Evolutionary conservation across 192 early-diverging fungal genomes (phyloP).

Genomic region (Podila epicladia): DNA sequence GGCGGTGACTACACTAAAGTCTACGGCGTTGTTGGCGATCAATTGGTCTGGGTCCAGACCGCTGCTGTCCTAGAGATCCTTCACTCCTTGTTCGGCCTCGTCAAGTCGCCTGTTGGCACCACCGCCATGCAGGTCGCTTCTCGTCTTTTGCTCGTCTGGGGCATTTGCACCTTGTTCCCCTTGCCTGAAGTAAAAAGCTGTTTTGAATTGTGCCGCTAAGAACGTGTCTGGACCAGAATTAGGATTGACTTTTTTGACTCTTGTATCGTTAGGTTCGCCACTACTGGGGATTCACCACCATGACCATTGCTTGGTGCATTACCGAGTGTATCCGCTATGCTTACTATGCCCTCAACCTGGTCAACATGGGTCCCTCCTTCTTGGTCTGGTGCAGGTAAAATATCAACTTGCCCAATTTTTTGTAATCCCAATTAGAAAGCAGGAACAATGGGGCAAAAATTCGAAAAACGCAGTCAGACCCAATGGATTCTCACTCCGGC

Average conservation of each 20-base stretch:
- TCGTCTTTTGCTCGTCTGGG: conserved; percentile 87
- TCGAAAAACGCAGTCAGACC: conserved; percentile 10
- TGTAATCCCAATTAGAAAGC: not conserved
- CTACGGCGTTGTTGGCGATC: conserved; percentile 71
- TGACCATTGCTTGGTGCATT: conserved; percentile 91
- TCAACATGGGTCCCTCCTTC: conserved; percentile 63
- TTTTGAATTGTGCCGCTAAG: not conserved
- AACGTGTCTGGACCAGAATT: not conserved
- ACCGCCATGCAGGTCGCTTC: conserved; percentile 90
- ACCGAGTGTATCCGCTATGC: conserved; percentile 93
- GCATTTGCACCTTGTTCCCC: conserved; percentile 75
- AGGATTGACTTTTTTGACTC: not conserved
- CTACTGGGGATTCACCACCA: conserved; percentile 77
- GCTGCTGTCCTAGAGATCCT: conserved; percentile 84
- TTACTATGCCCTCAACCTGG: conserved; percentile 85
- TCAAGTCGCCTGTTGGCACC: conserved; percentile 82
- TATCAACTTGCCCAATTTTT: not conserved
- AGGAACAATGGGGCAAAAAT: conserved; percentile 1
- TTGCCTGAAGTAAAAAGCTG: conserved; percentile 58
- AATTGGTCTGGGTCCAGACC: conserved; percentile 81
- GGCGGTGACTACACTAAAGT: conserved; percentile 65
- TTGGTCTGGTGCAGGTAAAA: conserved; percentile 70
- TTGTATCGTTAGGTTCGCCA: conserved; percentile 60
- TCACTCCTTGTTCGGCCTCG: conserved; percentile 68
- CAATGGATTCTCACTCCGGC: conserved; percentile 33